These are phyloP conservation scores for Gyromitra esculenta DNA, from an alignment of 2,329 filamentous ascomycete species.

Conservation along the genomic window DNA sequence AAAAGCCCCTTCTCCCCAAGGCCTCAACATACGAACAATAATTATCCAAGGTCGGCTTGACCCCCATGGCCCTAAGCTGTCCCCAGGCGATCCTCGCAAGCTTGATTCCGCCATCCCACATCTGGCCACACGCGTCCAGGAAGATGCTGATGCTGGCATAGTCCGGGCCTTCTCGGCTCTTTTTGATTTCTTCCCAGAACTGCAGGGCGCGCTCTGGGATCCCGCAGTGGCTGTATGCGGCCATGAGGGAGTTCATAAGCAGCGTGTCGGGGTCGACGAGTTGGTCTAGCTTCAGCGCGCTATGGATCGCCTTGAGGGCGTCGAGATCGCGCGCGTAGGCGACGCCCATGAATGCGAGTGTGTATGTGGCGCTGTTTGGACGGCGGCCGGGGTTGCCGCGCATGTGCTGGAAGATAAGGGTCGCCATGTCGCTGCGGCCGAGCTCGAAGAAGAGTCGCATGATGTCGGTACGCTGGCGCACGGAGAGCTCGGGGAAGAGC, in stretches of 20 bases:
- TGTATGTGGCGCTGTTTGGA: constrained; percentile 79
- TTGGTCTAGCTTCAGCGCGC: constrained; percentile 94
- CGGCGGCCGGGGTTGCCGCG: constrained; percentile 73
- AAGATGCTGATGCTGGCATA: constrained; percentile 82
- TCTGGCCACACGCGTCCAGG: constrained; percentile 78
- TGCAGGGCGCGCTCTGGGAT: constrained; percentile 74
- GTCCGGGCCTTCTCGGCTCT: constrained; percentile 83
- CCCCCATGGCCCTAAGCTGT: constrained; percentile 76
- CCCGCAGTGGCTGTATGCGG: constrained; percentile 79
- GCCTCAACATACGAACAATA: constrained; percentile 81
- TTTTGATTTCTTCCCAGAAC: constrained; percentile 86
- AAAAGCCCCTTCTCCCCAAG: constrained; percentile 75
- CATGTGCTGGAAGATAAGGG: constrained; percentile 91
- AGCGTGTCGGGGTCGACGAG: constrained; percentile 78
- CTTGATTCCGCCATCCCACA: constrained; percentile 66
- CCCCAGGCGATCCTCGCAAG: constrained; percentile 75
- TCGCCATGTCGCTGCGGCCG: constrained; percentile 82
- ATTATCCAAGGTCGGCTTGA: constrained; percentile 77
- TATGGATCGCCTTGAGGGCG: constrained; percentile 79
- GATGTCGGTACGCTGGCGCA: constrained; percentile 72
- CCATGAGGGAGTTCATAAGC: constrained; percentile 85
- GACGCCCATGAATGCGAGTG: constrained; percentile 79
- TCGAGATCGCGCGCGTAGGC: constrained; percentile 70
- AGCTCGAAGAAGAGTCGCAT: constrained; percentile 86
- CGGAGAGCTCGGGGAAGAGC: constrained; percentile 73